phyloP scores from a whole-genome alignment of 140 eudicot genomes.

The Flaveria floridana region DNA sequence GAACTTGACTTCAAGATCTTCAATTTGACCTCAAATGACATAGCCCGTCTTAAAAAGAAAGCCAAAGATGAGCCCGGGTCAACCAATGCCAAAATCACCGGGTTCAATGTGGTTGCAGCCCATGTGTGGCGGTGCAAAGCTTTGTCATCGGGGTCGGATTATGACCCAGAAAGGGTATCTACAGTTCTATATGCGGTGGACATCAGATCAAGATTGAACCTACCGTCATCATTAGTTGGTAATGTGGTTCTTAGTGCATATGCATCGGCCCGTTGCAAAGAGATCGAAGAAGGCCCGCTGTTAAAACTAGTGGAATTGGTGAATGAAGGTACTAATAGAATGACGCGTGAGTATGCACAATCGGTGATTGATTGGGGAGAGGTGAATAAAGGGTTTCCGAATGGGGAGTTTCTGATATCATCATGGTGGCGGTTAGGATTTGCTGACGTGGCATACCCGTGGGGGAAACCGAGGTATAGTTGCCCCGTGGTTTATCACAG shows the following conservation, averaged over 20 bases:
- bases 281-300: conserved; percentile 52
- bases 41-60: conserved; percentile 47
- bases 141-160: conserved; percentile 35
- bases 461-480: conserved; percentile 82
- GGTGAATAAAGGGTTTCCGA: conserved; percentile 63
- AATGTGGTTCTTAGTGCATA: conserved; percentile 77
- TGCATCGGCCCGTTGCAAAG: conserved; percentile 53
- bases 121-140: conserved; percentile 92
- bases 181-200: conserved; percentile 61
- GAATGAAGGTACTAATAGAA: conserved; percentile 51
- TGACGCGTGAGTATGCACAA: conserved; percentile 60
- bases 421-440: conserved; percentile 95
- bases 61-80: conserved; percentile 35
- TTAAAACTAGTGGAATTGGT: conserved; percentile 55
- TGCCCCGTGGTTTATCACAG: conserved; percentile 74
- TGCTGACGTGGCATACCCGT: conserved; percentile 65
- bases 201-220: conserved; percentile 48
- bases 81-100: conserved; percentile 41
- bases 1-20: conserved; percentile 66
- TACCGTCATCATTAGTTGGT: conserved; percentile 62
- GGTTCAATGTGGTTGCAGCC: conserved; percentile 78
- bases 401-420: conserved; percentile 74
- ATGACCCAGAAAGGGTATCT: conserved; percentile 42
- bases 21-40: conserved; percentile 48
- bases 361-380: conserved; percentile 87